phyloP scores from a whole-genome alignment of 129 eudicot genomes.

The Silybum marianum region DNA sequence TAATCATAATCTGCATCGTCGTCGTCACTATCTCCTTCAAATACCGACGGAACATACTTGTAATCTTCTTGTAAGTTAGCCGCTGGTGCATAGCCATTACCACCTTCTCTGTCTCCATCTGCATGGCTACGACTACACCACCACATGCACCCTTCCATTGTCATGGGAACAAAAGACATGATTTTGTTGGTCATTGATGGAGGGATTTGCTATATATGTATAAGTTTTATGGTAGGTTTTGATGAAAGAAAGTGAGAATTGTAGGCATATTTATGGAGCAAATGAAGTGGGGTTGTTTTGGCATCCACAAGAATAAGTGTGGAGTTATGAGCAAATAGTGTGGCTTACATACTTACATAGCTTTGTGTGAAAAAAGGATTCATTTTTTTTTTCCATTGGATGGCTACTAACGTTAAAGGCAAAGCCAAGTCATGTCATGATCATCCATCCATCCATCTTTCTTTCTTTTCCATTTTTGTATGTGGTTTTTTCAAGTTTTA shows the following conservation, averaged over 20 bases:
- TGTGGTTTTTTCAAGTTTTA: too few species aligned
- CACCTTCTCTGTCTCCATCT: slow-evolving; percentile 26
- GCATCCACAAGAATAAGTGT: slow-evolving; percentile 39
- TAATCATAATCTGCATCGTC: slow-evolving; percentile 28
- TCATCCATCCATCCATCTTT: not conserved
- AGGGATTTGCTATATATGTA: not conserved
- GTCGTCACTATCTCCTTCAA: slow-evolving; percentile 23
- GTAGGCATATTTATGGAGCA: slow-evolving; percentile 23
- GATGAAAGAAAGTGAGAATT: not conserved
- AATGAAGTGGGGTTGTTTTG: not conserved
- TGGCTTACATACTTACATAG: slow-evolving; percentile 11
- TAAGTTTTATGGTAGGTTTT: not conserved
- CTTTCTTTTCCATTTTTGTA: too few species aligned
- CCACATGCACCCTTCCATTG: not conserved
- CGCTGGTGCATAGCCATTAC: slow-evolving; percentile 21
- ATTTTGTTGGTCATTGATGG: not conserved
- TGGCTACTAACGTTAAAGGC: not conserved
- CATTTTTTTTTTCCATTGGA: not conserved
- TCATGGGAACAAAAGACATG: slow-evolving; percentile 27
- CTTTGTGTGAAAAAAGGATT: not conserved
- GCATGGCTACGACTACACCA: slow-evolving; percentile 20
- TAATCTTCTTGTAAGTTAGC: slow-evolving; percentile 21
- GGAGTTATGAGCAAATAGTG: slow-evolving; percentile 23
- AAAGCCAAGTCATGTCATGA: not conserved
- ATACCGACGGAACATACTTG: not conserved